phyloP scores from a whole-genome alignment of 805 yeast genomes.

The Starmerella apis region DNA sequence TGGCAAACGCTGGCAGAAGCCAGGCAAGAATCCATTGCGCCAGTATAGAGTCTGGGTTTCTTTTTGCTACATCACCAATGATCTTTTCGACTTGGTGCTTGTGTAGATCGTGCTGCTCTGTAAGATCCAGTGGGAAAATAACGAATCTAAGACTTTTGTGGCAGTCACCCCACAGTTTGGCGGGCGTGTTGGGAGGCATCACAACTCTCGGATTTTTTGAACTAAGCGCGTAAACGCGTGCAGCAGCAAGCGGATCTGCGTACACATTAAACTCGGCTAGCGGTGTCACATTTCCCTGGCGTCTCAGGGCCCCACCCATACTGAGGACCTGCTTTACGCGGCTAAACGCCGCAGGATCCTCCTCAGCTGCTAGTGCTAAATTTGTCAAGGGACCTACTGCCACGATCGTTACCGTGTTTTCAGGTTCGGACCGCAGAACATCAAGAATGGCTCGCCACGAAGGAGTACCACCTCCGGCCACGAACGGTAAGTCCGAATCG shows the following conservation, averaged over 20 bases:
- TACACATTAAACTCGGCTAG: conserved; percentile 36
- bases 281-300: conserved; percentile 36
- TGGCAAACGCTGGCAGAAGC: conserved; percentile 26
- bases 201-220: conserved; percentile 27
- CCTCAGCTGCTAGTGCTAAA: conserved; percentile 34
- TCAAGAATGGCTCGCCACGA: conserved; percentile 33
- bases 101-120: conserved; percentile 29
- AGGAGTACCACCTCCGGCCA: conserved; percentile 26
- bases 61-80: conserved; percentile 15
- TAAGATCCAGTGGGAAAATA: conserved; percentile 35
- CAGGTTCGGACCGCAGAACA: conserved; percentile 31
- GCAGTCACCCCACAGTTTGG: conserved; percentile 3
- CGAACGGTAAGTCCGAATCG: conserved; percentile 26
- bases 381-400: conserved; percentile 37
- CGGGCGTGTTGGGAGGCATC: conserved; percentile 27
- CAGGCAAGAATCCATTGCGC: conserved; percentile 32
- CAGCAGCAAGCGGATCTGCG: conserved; percentile 36
- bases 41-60: conserved; percentile 27
- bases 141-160: conserved; percentile 28
- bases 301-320: conserved; percentile 35
- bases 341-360: conserved; percentile 33
- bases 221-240: conserved; percentile 32
- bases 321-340: conserved; percentile 32
- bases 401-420: conserved; percentile 32
- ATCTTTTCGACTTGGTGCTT: conserved; percentile 21